Evolutionary conservation across 495 filamentous ascomycete species (phyloP).

Genomic region (Pseudevernia furfuracea): DNA sequence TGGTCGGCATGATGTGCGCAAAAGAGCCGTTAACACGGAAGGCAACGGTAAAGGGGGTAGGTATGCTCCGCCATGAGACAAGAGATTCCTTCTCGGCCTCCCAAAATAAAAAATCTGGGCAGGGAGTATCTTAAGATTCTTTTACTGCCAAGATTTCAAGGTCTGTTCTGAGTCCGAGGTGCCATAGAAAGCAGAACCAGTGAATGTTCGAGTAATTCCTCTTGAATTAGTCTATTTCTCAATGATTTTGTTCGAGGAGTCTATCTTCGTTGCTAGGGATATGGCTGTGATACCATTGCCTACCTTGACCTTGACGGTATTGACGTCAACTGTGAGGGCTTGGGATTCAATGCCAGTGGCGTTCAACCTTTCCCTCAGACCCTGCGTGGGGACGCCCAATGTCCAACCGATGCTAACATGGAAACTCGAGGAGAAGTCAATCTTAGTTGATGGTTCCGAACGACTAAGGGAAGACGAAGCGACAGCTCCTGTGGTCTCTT

Average conservation of each 20-base stretch:
- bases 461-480: not conserved
- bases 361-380: constrained; percentile 31
- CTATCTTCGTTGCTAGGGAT: constrained; percentile 31
- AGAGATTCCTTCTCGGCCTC: too few relatives aligned
- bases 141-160: too few relatives aligned
- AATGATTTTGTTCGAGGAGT: constrained; percentile 22
- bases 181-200: too few relatives aligned
- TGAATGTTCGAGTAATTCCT: not conserved
- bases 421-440: constrained; percentile 42
- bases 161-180: too few relatives aligned
- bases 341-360: constrained; percentile 20
- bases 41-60: too few relatives aligned
- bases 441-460: constrained; percentile 14
- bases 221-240: not conserved
- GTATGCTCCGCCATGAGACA: too few relatives aligned
- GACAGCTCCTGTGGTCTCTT: not conserved
- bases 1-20: too few relatives aligned
- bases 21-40: too few relatives aligned
- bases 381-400: constrained; percentile 37
- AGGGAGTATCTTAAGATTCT: too few relatives aligned
- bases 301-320: constrained; percentile 57
- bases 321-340: constrained; percentile 36
- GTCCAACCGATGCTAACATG: constrained; percentile 68
- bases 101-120: too few relatives aligned
- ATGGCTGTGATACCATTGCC: constrained; percentile 55